phyloP scores from a whole-genome alignment of 2,329 filamentous ascomycete species.

The Coniochaeta ligniaria region DNA sequence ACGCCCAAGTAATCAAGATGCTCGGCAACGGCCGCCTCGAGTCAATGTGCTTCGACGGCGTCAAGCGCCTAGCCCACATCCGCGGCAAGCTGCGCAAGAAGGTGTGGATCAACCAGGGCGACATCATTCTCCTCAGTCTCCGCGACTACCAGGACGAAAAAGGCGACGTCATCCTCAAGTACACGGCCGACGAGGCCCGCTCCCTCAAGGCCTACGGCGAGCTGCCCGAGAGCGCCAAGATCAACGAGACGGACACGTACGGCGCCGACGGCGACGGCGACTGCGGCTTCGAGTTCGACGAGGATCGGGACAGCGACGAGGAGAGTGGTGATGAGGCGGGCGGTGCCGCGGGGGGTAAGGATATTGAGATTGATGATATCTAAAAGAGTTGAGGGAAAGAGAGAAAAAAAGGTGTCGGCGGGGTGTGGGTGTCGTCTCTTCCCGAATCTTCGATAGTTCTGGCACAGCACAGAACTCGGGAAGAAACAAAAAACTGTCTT shows the following conservation, averaged over 20 bases:
- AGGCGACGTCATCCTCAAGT: conserved; percentile 90
- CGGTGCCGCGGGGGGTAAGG: conserved; percentile 55
- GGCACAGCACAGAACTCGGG: background rate
- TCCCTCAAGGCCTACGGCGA: conserved; percentile 96
- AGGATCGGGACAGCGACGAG: conserved; percentile 63
- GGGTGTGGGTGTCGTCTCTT: background rate
- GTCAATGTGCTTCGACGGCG: conserved; percentile 88
- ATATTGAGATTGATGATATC: conserved; percentile 94
- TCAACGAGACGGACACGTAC: conserved; percentile 98
- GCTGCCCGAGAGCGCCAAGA: conserved; percentile 95
- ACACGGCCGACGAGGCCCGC: conserved; percentile 91
- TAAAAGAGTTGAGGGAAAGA: conserved; percentile 42
- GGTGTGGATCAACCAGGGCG: conserved; percentile 99
- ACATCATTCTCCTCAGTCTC: conserved; percentile 79
- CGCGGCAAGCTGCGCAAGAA: conserved; percentile 98
- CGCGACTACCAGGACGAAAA: conserved; percentile 87
- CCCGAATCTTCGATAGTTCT: background rate
- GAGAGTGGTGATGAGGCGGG: conserved; percentile 45
- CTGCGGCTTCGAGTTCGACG: conserved; percentile 97
- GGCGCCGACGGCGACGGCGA: conserved; percentile 89
- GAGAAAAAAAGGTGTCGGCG: background rate
- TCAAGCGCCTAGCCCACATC: conserved; percentile 61
- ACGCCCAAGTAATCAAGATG: conserved; percentile 80
- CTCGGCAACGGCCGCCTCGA: conserved; percentile 74
- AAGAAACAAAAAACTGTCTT: conserved; percentile 49